Evolutionary conservation across 371 early-diverging fungal genomes (phyloP), one percentile per base, ranked within the genome.

Genomic region (Mucor ambiguus): DNA sequence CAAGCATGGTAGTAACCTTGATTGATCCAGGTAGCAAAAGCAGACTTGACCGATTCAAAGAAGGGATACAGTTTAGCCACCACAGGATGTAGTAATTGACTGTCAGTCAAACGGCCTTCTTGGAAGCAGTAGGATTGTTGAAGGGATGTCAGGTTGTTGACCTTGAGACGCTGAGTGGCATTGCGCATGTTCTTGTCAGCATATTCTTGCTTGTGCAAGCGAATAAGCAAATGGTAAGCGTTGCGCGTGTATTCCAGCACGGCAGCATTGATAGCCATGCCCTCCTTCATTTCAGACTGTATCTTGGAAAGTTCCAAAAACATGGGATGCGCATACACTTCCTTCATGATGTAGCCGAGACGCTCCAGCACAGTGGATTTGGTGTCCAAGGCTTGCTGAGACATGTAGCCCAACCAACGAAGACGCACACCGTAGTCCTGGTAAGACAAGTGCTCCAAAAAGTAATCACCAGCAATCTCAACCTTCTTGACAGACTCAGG

Each of bases 51-150:
- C 22, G 78, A 58, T 22, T 68, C 70, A 37, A 87, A 75, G 6
- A 87, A 63, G 9, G 82, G 81, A 67, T 80, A 80, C 29, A 87
- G 58, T 24, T 76, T 64, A 1, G 73, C 68, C 9, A 89, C 76
- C 10, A 75, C 69, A 16, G 86, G 81, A 69, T 88, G 84, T 4
- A 69, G 63, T n/a, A 88, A 59, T 49, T 86, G 82, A 5, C 70
- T 72, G 33, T 85, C 85, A 8, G 68, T 75, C 24, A 89, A 60
- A 12, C 79, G 78, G 10, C 78, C 78, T 59, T 74, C 71, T 18
- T 73, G 68, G 66, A 80, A 79, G 41, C 78, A 65, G 58, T 73
- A 85, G 8, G 89, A 87, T 69, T 84, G 84, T 46, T 88, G 88
- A 24, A 85, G 63, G 7, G 82, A 70, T 4, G 81, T 77, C 71